Evolutionary conservation across 345 rosid species (phyloP).

Genomic region (Eucalyptus albens): DNA sequence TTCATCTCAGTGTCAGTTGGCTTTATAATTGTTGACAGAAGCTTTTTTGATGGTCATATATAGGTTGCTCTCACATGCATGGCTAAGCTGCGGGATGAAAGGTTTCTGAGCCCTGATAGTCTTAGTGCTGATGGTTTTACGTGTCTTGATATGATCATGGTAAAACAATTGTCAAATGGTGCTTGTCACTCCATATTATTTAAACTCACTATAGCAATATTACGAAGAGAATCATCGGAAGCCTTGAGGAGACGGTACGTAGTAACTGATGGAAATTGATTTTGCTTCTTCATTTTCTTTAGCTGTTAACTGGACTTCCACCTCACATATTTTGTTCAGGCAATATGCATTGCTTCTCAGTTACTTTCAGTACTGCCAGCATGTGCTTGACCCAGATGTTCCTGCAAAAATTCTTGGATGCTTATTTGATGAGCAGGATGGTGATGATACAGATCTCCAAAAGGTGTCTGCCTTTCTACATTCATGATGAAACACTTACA

Average conservation of each 20-base stretch:
- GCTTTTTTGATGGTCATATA: not conserved
- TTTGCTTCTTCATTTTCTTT: not conserved
- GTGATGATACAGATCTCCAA: constrained; percentile 78
- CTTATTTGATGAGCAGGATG: constrained; percentile 70
- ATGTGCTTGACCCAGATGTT: constrained; percentile 73
- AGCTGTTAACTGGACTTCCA: not conserved
- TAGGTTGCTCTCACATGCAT: constrained; percentile 98
- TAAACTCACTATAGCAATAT: constrained; percentile 77
- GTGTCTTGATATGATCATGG: constrained; percentile 71
- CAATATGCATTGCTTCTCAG: constrained; percentile 90
- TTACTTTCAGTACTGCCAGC: constrained; percentile 93
- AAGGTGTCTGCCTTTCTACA: constrained; percentile 18
- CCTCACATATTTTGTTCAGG: constrained; percentile 23
- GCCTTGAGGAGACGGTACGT: constrained; percentile 90
- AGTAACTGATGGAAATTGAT: not conserved
- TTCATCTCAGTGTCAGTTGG: not conserved
- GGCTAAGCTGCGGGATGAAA: constrained; percentile 92
- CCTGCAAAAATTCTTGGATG: constrained; percentile 69
- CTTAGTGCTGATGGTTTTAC: constrained; percentile 64
- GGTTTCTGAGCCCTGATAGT: constrained; percentile 51
- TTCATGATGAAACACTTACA: not conserved
- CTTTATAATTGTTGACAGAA: not conserved
- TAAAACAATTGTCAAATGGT: constrained; percentile 81
- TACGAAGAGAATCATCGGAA: constrained; percentile 89
- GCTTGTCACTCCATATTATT: constrained; percentile 79